Conservation (phyloP, 225 moss, liverwort and hornwort genomes). For the Sphagnum contortum region DNA sequence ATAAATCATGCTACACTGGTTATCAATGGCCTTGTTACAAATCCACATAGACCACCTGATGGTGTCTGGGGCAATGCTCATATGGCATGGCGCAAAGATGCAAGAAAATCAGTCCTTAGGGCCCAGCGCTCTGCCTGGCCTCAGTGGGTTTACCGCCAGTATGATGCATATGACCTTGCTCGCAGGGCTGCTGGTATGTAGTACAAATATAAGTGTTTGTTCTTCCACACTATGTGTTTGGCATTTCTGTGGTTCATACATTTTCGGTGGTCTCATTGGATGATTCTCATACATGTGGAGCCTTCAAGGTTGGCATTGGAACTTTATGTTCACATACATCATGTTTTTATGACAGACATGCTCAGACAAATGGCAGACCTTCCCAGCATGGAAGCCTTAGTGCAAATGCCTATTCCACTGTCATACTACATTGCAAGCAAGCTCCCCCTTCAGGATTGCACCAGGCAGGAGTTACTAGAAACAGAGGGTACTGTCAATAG, state of each 20-base stretch:
- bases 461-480: slow-evolving; percentile 90
- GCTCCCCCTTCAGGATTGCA: slow-evolving; percentile 88
- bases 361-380: slow-evolving; percentile 78
- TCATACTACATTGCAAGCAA: slow-evolving; percentile 95
- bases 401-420: slow-evolving; percentile 42
- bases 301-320: background rate
- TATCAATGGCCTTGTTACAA: slow-evolving; percentile 10
- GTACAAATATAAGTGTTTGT: background rate
- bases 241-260: background rate
- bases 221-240: no score
- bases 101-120: slow-evolving; percentile 56
- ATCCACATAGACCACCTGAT: slow-evolving; percentile 23
- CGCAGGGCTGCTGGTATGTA: slow-evolving; percentile 72
- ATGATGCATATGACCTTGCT: slow-evolving; percentile 76
- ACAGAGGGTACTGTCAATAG: slow-evolving; percentile 76
- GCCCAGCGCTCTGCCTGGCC: slow-evolving; percentile 81
- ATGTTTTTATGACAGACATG: slow-evolving; percentile 50
- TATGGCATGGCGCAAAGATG: slow-evolving; percentile 73
- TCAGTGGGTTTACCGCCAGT: slow-evolving; percentile 99
- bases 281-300: background rate
- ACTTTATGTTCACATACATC: background rate
- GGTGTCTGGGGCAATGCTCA: slow-evolving; percentile 63
- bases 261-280: no score
- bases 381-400: slow-evolving; percentile 69
- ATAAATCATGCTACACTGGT: slow-evolving; percentile 5